These are phyloP conservation scores for Ulvella scutata DNA, from an alignment of 139 green algal genomes.

Conservation along the genomic window DNA sequence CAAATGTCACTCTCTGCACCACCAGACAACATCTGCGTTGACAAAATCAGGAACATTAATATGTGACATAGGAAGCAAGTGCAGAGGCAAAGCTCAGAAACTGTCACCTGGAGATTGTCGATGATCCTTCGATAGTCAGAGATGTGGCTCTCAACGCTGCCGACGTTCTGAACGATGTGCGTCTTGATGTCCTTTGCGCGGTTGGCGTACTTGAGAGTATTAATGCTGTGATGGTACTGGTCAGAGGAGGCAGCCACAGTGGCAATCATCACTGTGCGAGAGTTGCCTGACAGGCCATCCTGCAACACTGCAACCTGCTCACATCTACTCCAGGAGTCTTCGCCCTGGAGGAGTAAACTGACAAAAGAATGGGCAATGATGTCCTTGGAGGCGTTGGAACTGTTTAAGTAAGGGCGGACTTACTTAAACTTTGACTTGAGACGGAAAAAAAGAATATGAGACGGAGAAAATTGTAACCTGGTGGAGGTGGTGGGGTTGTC, in stretches of 20 bases:
- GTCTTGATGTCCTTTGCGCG: conserved; percentile 88
- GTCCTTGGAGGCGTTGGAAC: too few species aligned
- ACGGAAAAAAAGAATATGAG: too few species aligned
- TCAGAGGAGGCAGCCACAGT: conserved; percentile 37
- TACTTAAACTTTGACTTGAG: too few species aligned
- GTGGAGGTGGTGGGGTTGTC: too few species aligned
- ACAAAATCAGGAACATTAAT: background rate
- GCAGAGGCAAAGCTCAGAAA: background rate
- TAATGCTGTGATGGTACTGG: conserved; percentile 70
- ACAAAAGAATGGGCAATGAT: too few species aligned
- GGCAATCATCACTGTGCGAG: conserved; percentile 71
- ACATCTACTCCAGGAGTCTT: too few species aligned
- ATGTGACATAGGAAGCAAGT: background rate
- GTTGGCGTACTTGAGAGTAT: conserved; percentile 40
- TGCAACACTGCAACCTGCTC: too few species aligned
- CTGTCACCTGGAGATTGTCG: conserved; percentile 39
- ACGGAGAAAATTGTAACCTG: too few species aligned
- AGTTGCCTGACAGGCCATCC: conserved; percentile 68
- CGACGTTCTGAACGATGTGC: conserved; percentile 56
- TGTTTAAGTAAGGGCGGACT: too few species aligned
- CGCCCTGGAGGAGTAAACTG: too few species aligned
- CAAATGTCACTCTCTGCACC: conserved; percentile 3
- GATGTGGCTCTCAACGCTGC: conserved; percentile 61
- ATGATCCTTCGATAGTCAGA: conserved; percentile 71
- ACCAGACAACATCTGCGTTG: background rate